Evolutionary conservation across 1,284 basidiomycete species (phyloP), one percentile per base, ranked within the genome.

Genomic region (Sanghuangporus weigelae): DNA sequence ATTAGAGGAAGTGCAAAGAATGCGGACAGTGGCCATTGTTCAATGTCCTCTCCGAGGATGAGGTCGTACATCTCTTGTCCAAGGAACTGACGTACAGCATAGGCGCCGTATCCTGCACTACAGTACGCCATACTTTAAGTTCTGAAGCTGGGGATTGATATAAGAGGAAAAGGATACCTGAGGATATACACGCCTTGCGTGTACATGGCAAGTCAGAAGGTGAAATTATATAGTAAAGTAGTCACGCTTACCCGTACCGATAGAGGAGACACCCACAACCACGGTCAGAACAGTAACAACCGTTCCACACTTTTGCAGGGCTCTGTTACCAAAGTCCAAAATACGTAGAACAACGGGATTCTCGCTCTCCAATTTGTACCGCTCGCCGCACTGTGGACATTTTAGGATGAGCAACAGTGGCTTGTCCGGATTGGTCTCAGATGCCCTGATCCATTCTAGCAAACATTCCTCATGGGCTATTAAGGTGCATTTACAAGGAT

Each of bases 401-500:
- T 89, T 88, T 63, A 89, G 79, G 0, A 88, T 86, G 68, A 87
- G 86, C 8, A 59, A 49, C 2, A 77, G 71, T 16, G 83, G 78
- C 48, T 78, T 81, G 1, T 78, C 74, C 7, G 81, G 68, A 58
- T 78, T 83, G 44, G 79, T 75, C 68, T 90, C 86, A 7, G 89
- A 80, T 31, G 85, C 79, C 63, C 83, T 80, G 49, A 92, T 88
- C 90, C 90, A 92, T 64, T 84, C 81, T 38, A 91, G 80, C 21
- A 92, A 81, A 75, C 90, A 92, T 0, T 82, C 74, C 71, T 92
- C 87, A 73, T 93, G 91, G 1, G 90, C 90, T 49, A 93, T 77
- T 36, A 93, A 81, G 0, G 90, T 90, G 71, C 90, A 93, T 60
- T 76, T 82, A 73, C 90, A 93, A 0, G 90, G 90, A 69, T 93